Evolutionary conservation across 495 filamentous ascomycete species (phyloP), one percentile per base, ranked within the genome.

Genomic region (Hypoxylon rickii): DNA sequence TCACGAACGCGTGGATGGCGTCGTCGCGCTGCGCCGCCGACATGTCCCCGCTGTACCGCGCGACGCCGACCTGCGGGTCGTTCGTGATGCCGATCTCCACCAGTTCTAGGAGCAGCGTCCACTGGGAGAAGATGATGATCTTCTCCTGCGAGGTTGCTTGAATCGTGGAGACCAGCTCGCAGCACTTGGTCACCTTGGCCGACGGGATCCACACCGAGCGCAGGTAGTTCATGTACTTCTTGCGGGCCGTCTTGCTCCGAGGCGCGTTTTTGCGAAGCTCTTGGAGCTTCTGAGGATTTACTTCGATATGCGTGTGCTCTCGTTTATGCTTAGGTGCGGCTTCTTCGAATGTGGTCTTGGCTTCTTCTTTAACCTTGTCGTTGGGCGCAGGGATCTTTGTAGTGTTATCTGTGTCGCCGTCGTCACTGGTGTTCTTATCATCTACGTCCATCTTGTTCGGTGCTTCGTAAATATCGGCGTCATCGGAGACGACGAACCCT

Each of bases 41-140:
- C 91, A 96, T 96, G 64, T 79, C 83, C 16, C 92, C 92, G 58
- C 96, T 90, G 71, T 94, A 97, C 34, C 92, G 87, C 46, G 80
- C 76, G 70, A 83, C 81, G 21, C 75, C 74, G 6, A 53, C 10
- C 10, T 38, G 37, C 8, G 52, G 13, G 11, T 78, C 72, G 11
- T 83, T 74, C 42, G 69, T 70, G 61, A 96, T 82, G 1, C 89
- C 87, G 12, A 94, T 79, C 70, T 96, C 90, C 6, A 96, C 79
- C 11, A 96, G 79, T 71, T 96, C 92, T 2, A 97, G 82, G 2
- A 96, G 75, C 0, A 89, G 85, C 5, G 92, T 96, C 73, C 92
- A 97, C 67, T 94, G 90, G 44, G 86, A 90, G 73, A 97, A 97
- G 55, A 97, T 82, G 46, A 97, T 92, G 2, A 88, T 90, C 73